Conservation (phyloP, 495 filamentous ascomycete species). For the Penicillium simplicissimum region DNA sequence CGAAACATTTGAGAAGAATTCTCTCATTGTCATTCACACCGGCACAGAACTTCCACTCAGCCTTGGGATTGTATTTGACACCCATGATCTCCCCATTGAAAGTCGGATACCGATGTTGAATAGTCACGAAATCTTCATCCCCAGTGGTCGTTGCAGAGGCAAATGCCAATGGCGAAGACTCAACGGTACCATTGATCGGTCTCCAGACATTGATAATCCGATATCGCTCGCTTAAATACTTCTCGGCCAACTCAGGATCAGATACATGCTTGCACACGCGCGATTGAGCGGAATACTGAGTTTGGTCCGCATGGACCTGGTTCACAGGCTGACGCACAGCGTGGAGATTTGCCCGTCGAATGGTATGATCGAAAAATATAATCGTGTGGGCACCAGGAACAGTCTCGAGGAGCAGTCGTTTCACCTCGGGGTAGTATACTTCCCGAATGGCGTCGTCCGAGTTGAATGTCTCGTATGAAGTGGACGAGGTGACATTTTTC, state of each 20-base stretch:
- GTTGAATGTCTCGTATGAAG: background rate
- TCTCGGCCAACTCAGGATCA: background rate
- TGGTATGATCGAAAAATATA: background rate
- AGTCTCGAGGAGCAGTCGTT: background rate
- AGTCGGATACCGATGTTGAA: background rate
- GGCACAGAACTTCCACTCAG: background rate
- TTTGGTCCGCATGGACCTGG: background rate
- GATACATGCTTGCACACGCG: background rate
- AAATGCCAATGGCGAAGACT: background rate
- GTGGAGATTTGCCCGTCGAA: background rate
- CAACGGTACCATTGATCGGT: background rate
- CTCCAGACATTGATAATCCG: background rate
- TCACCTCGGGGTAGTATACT: background rate
- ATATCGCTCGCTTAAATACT: background rate
- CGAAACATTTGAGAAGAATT: constrained; percentile 2
- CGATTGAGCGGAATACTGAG: background rate
- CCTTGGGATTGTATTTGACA: background rate
- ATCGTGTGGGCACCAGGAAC: background rate
- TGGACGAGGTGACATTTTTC: background rate
- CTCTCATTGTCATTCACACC: background rate
- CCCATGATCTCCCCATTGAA: constrained; percentile 1
- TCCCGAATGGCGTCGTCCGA: background rate
- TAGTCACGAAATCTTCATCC: background rate
- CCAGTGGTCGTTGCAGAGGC: background rate
- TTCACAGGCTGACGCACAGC: background rate